Evolutionary conservation across 306 rosid species (phyloP).

Genomic region (Trifolium subterraneum): DNA sequence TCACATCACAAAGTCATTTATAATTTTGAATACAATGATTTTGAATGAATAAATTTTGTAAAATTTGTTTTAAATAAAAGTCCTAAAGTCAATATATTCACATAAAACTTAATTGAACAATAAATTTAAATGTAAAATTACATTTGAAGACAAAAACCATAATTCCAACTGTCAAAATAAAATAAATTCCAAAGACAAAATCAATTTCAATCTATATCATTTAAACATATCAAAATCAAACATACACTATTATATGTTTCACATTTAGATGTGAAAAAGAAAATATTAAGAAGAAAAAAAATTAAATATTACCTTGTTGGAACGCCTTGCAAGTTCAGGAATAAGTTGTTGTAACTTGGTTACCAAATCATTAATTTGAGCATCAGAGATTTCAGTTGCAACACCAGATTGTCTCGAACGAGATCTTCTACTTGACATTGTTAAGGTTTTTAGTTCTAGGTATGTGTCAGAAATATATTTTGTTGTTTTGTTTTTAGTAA

Average conservation of each 20-base stretch:
- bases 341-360: slow-evolving; percentile 84
- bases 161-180: too few species aligned
- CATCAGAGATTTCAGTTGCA: slow-evolving; percentile 68
- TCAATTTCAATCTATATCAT: too few species aligned
- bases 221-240: not conserved
- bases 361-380: slow-evolving; percentile 86
- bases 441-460: slow-evolving; percentile 9
- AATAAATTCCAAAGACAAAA: too few species aligned
- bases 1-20: too few species aligned
- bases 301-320: slow-evolving; percentile 74
- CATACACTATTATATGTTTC: not conserved
- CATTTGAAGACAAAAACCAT: too few species aligned
- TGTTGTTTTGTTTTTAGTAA: not conserved
- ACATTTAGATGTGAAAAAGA: not conserved
- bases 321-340: slow-evolving; percentile 78
- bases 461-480: slow-evolving; percentile 45
- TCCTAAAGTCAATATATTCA: too few species aligned
- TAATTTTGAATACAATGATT: too few species aligned
- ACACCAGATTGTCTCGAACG: slow-evolving; percentile 67
- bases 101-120: too few species aligned
- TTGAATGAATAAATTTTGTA: too few species aligned
- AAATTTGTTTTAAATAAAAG: too few species aligned
- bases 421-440: slow-evolving; percentile 86
- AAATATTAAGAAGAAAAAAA: not conserved
- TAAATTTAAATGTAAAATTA: too few species aligned